Base-by-base conservation (phyloP, 2,329 filamentous ascomycete genomes). In the Ampelomyces quisqualis region DNA sequence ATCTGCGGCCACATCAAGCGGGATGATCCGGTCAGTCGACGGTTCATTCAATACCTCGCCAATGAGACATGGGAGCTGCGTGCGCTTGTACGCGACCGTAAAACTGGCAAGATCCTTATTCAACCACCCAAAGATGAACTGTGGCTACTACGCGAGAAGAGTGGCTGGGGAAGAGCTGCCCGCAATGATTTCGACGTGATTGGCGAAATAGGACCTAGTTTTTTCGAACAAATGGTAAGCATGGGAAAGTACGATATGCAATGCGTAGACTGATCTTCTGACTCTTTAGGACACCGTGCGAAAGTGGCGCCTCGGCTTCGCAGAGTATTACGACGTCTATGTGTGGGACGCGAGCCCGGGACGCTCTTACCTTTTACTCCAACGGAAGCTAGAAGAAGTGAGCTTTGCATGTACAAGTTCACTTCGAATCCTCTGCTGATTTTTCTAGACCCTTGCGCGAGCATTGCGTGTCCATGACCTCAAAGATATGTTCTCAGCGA, bases 241-340 rank as follows among this genome's bases (percentile, higher is more conserved):
- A n/a, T n/a, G n/a, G n/a, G n/a, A n/a, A n/a, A n/a, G n/a, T n/a
- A n/a, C n/a, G n/a, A n/a, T n/a, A n/a, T n/a, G n/a, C n/a, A n/a
- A 10, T 17, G 11, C 30, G 8, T 10, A 17, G 5, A 24, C 20
- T 17, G 20, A 34, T 34, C n/a, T 20, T 15, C 3, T 2, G 13
- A 4, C 17, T 11, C 20, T n/a, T 7, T 10, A 34, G 58, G 69
- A 70, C 14, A 52, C 50, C 10, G 40, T 49, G 7, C 52, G 68
- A 18, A 52, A 65, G 14, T 73, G 67, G 63, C 61, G 61, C 22
- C 66, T 73, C 38, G 60, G 64, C 3, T 73, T 74, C 45, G 62
- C 69, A 8, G 68, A 73, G 27, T 71, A 71, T 40, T 73, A 70
- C 34, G 70, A 73, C 52, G 55, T 73, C 15, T 70, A 69, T 32